Conservation (phyloP, 345 rosid species). For the thale cress (Arabidopsis thaliana) region DNA sequence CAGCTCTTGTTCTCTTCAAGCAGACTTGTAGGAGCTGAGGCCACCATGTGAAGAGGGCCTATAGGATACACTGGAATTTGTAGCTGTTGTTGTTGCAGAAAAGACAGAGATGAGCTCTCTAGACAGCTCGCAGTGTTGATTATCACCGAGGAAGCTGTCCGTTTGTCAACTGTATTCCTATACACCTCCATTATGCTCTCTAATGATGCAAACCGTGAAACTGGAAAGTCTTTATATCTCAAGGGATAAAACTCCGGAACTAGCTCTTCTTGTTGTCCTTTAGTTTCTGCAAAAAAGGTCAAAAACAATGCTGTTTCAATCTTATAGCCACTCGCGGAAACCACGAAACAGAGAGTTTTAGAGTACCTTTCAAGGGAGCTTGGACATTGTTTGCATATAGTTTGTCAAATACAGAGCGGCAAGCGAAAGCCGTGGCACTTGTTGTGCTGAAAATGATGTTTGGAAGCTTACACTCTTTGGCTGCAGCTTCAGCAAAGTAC, state of each 20-base stretch:
- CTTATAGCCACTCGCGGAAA: neutral
- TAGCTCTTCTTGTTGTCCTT: neutral
- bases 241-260: conserved; percentile 36
- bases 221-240: conserved; percentile 36
- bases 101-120: conserved; percentile 32
- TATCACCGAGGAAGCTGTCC: conserved; percentile 35
- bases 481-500: neutral
- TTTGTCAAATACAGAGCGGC: conserved; percentile 18
- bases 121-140: conserved; percentile 39
- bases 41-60: conserved; percentile 44
- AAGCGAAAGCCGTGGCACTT: conserved; percentile 34
- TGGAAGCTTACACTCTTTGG: neutral
- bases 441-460: conserved; percentile 26
- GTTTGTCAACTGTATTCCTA: conserved; percentile 18
- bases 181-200: conserved; percentile 10
- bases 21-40: conserved; percentile 33
- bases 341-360: neutral
- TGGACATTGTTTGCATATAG: neutral
- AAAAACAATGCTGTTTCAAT: neutral
- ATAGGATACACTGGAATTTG: conserved; percentile 31
- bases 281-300: conserved; percentile 8
- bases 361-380: conserved; percentile 16
- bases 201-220: conserved; percentile 23
- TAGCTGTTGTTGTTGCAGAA: conserved; percentile 7
- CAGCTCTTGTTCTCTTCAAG: conserved; percentile 49